Conservation (phyloP, 495 filamentous ascomycete genomes). For the Clavariopsis aquatica region DNA sequence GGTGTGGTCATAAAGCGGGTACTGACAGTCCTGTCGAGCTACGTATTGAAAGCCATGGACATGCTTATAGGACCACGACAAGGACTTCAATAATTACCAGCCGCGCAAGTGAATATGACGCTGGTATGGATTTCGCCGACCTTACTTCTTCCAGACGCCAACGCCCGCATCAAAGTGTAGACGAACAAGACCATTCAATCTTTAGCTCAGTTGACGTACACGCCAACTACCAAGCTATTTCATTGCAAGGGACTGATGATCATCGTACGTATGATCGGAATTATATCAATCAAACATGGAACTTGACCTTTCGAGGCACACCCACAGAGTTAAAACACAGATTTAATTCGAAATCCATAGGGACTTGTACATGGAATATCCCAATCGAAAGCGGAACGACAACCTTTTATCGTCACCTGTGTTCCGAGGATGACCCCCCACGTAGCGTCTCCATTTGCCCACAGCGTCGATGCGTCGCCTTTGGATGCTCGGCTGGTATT, state of each 20-base stretch:
- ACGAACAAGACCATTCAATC: neutral
- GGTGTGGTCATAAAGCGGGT: neutral
- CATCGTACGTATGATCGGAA: conserved; percentile 13
- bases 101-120: conserved; percentile 1
- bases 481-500: conserved; percentile 67
- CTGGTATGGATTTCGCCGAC: neutral
- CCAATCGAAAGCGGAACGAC: conserved; percentile 37
- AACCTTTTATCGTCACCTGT: conserved; percentile 60
- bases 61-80: neutral
- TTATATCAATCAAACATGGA: conserved; percentile 34
- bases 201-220: conserved; percentile 30
- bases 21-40: conserved; percentile 1
- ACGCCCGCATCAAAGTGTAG: neutral
- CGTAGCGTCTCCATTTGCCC: conserved; percentile 70
- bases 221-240: conserved; percentile 15
- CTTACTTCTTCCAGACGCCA: neutral
- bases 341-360: neutral
- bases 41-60: neutral
- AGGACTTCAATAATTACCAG: conserved; percentile 14
- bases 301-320: conserved; percentile 24
- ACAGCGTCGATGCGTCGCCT: conserved; percentile 66
- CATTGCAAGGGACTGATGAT: conserved; percentile 16
- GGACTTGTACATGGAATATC: conserved; percentile 7
- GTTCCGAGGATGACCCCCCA: conserved; percentile 66
- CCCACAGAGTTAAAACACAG: neutral